These are phyloP conservation scores for Tuber brumale DNA, from an alignment of 495 filamentous ascomycete species.

Conservation along the genomic window DNA sequence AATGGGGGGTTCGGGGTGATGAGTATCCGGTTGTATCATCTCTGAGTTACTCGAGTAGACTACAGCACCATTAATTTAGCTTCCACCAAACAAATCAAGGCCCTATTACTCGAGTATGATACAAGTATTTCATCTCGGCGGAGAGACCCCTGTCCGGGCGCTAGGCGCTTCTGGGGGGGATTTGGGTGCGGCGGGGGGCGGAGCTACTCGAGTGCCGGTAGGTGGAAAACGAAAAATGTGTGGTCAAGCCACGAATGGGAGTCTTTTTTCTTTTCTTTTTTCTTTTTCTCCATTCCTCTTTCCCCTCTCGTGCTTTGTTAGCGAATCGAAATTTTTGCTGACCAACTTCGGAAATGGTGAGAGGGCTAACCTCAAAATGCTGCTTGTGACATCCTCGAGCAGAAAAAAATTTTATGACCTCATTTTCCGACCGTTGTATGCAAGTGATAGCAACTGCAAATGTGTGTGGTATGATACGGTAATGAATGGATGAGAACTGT, in stretches of 20 bases:
- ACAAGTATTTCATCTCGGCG: constrained; percentile 13
- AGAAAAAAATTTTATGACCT: constrained; percentile 23
- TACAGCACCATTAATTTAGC: not conserved
- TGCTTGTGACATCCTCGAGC: constrained; percentile 26
- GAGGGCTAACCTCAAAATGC: constrained; percentile 18
- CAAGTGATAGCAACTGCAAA: constrained; percentile 5
- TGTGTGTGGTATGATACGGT: not conserved
- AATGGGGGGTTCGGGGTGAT: constrained; percentile 27
- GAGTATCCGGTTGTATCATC: constrained; percentile 18
- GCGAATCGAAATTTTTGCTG: constrained; percentile 8
- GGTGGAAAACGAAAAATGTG: constrained; percentile 2
- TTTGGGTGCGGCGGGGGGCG: constrained; percentile 12
- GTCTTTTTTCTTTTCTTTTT: constrained; percentile 18
- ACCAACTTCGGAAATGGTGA: constrained; percentile 14
- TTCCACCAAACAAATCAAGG: not conserved
- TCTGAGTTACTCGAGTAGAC: no score
- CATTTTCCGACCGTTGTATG: constrained; percentile 17
- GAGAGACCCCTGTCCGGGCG: constrained; percentile 5
- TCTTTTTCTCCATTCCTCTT: not conserved
- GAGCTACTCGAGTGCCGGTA: not conserved
- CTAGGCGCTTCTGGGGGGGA: constrained; percentile 9
- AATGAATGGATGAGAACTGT: not conserved
- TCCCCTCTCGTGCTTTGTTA: constrained; percentile 11
- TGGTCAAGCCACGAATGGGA: constrained; percentile 21
- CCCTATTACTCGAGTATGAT: no score